Evolutionary conservation across 2,329 filamentous ascomycete genomes (phyloP).

Genomic region (Fusarium nematophilum): DNA sequence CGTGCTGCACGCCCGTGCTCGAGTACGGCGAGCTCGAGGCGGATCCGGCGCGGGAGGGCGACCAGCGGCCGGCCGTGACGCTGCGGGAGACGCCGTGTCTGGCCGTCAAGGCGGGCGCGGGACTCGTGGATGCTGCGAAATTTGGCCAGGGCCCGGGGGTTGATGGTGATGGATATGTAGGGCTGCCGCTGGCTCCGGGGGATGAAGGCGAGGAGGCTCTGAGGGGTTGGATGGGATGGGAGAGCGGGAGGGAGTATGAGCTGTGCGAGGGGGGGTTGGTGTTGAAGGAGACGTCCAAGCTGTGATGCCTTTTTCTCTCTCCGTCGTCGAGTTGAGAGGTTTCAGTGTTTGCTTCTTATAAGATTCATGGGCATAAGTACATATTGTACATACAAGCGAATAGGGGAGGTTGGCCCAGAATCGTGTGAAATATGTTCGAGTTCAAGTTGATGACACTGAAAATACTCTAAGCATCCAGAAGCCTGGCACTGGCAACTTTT

Average conservation of each 20-base stretch:
- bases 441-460: no score
- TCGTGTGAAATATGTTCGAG: background rate
- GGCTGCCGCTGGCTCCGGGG: slow-evolving; percentile 70
- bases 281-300: slow-evolving; percentile 51
- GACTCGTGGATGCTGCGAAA: slow-evolving; percentile 47
- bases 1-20: slow-evolving; percentile 90
- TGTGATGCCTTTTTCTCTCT: no score
- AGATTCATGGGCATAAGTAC: no score
- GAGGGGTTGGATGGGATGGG: slow-evolving; percentile 81
- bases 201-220: slow-evolving; percentile 78
- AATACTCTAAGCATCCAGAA: no score
- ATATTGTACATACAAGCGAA: background rate
- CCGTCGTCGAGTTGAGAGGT: background rate
- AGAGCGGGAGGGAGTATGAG: slow-evolving; percentile 76
- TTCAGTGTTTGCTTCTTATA: background rate
- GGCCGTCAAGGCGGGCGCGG: slow-evolving; percentile 64
- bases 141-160: slow-evolving; percentile 74
- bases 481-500: slow-evolving; percentile 1
- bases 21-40: slow-evolving; percentile 77
- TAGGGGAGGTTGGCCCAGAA: no score
- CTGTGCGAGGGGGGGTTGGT: slow-evolving; percentile 72
- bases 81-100: slow-evolving; percentile 76
- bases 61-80: slow-evolving; percentile 77
- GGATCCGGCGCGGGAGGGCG: slow-evolving; percentile 64
- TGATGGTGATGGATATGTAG: slow-evolving; percentile 74